Base-by-base conservation (phyloP, 176 grass and related monocot genomes). In the Avena sativa region DNA sequence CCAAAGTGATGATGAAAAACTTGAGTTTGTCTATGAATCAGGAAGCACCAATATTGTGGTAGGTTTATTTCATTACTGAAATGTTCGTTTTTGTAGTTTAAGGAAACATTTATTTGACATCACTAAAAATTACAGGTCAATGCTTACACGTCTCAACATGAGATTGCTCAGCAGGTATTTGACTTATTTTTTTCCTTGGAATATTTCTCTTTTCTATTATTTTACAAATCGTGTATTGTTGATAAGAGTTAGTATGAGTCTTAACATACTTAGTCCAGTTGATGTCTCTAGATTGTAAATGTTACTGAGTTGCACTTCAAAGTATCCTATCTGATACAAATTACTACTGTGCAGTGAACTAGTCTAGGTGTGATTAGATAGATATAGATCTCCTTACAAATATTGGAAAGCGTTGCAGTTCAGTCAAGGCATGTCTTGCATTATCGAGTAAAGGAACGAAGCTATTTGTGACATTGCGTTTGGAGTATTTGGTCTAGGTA, bases 21-120 rank as follows among this genome's bases (percentile, higher is more conserved):
- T 98, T 46, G 96, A 98, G 80, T 98, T 98, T 92, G 90, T 95
- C 85, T 98, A 98, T 83, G 96, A 98, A 94, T 98, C 96, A 60
- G 96, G 96, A 81, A 98, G 76, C 87, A 94, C 92, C 49, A 98
- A 88, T 90, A 96, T 98, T 69, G 76, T 94, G 89, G 96, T 98
- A 86, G 53, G 80, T 55, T 48, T 58, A 59, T 50, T 69, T 34
- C 60, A 48, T 12, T 74, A 49, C 53, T 86, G 28, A 84, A 87
- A 85, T 81, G 9, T 9, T 79, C 19, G 52, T 87, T 38, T 9
- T 47, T 86, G 47, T 82, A 73, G 68, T 86, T 71, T 68, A 43
- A 48, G 20, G 32, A 55, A 47, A 76, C 53, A 46, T 59, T 59
- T 71, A 50, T 79, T 84, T 87, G 69, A 91, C 66, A 15, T 70